Evolutionary conservation across 495 filamentous ascomycete species (phyloP).

Genomic region (Hyaloscypha variabilis): DNA sequence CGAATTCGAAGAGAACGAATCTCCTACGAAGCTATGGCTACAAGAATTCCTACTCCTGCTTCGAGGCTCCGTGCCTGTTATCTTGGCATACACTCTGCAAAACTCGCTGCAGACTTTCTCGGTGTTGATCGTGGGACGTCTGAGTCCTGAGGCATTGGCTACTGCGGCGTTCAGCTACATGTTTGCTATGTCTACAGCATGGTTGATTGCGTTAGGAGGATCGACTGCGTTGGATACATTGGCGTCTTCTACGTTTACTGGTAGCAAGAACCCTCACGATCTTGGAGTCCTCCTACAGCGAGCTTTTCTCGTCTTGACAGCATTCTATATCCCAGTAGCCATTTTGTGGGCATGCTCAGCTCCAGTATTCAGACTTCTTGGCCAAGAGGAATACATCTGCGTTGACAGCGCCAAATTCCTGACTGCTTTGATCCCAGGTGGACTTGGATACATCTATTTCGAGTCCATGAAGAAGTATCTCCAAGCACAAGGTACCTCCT

Average conservation of each 20-base stretch:
- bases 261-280: conserved; percentile 78
- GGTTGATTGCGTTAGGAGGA: conserved; percentile 91
- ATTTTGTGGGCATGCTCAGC: conserved; percentile 79
- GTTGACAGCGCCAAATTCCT: conserved; percentile 76
- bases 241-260: conserved; percentile 84
- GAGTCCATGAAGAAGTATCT: conserved; percentile 91
- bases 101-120: conserved; percentile 87
- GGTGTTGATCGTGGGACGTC: conserved; percentile 80
- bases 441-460: conserved; percentile 89
- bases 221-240: conserved; percentile 90
- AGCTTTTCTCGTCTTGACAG: conserved; percentile 70
- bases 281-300: conserved; percentile 83
- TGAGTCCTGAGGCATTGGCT: conserved; percentile 79
- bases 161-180: conserved; percentile 89
- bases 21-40: conserved; percentile 40
- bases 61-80: conserved; percentile 75
- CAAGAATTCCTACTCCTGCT: conserved; percentile 71
- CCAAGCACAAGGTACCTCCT: conserved; percentile 75
- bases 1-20: conserved; percentile 22
- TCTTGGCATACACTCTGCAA: conserved; percentile 86
- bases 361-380: conserved; percentile 72
- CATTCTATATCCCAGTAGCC: conserved; percentile 77
- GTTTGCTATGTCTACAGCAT: conserved; percentile 91
- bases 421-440: conserved; percentile 78
- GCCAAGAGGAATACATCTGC: conserved; percentile 79